These are phyloP conservation scores for Trichaptum fuscoviolaceum DNA, from an alignment of 768 basidiomycete species.

Conservation along the genomic window DNA sequence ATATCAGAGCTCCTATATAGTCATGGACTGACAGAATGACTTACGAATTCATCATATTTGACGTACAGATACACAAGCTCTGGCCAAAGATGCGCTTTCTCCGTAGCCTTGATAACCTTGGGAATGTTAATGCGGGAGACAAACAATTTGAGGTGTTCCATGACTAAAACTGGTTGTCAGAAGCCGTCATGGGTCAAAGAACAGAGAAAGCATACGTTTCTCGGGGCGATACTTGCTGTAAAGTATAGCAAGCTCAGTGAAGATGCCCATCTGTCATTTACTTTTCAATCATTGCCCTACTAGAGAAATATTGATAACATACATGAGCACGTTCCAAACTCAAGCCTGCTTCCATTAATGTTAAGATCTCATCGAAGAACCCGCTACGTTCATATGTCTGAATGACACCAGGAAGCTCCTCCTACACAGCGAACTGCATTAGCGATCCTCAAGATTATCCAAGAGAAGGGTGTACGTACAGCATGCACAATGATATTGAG, in stretches of 20 bases:
- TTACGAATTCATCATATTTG: slow-evolving; percentile 92
- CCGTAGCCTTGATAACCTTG: slow-evolving; percentile 95
- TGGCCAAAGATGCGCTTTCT: slow-evolving; percentile 96
- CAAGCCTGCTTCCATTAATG: slow-evolving; percentile 88
- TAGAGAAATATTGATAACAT: slow-evolving; percentile 20
- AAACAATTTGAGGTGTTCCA: slow-evolving; percentile 98
- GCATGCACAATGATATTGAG: slow-evolving; percentile 96
- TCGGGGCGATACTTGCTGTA: slow-evolving; percentile 95
- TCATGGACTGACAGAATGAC: slow-evolving; percentile 21
- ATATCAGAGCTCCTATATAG: not conserved
- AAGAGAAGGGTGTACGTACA: slow-evolving; percentile 20
- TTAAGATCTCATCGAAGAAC: slow-evolving; percentile 90
- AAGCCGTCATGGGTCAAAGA: slow-evolving; percentile 10
- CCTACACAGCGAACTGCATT: slow-evolving; percentile 33
- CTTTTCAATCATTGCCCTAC: slow-evolving; percentile 14
- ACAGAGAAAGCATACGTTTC: slow-evolving; percentile 56
- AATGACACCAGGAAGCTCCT: slow-evolving; percentile 71
- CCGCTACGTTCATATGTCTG: slow-evolving; percentile 87
- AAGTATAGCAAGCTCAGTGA: slow-evolving; percentile 88
- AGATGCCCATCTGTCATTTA: slow-evolving; percentile 78
- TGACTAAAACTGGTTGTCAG: slow-evolving; percentile 47
- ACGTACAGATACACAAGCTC: slow-evolving; percentile 98
- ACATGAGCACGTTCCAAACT: slow-evolving; percentile 95
- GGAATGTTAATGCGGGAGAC: slow-evolving; percentile 97
- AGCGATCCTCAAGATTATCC: slow-evolving; percentile 14